phyloP scores from a whole-genome alignment of 495 filamentous ascomycete species.

The Lophium mytilinum region DNA sequence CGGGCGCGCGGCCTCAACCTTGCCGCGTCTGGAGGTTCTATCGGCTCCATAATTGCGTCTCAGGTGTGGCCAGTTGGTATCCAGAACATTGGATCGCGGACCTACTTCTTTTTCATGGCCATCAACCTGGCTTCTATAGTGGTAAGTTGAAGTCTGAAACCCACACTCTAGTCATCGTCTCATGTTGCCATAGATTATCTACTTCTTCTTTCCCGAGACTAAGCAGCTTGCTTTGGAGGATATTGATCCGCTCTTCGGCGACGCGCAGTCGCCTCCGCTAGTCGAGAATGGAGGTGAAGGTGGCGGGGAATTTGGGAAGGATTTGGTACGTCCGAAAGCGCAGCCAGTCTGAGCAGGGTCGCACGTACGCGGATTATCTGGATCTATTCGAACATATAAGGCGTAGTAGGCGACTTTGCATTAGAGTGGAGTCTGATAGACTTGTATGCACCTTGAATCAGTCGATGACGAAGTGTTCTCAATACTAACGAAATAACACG shows the following conservation, averaged over 20 bases:
- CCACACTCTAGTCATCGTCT: no score
- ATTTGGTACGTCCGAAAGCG: no score
- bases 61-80: slow-evolving; percentile 49
- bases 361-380: no score
- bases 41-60: slow-evolving; percentile 43
- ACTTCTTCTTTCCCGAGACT: slow-evolving; percentile 21
- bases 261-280: background rate
- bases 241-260: slow-evolving; percentile 21
- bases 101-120: slow-evolving; percentile 53
- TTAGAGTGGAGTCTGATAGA: no score
- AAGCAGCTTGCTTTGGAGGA: slow-evolving; percentile 16
- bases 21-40: slow-evolving; percentile 41
- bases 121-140: slow-evolving; percentile 45
- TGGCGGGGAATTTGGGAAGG: no score
- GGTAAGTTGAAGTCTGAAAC: slow-evolving; percentile 21
- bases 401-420: no score
- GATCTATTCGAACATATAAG: no score
- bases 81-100: slow-evolving; percentile 44
- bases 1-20: slow-evolving; percentile 46
- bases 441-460: no score
- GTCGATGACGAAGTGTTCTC: no score
- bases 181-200: background rate
- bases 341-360: no score
- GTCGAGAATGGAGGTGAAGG: no score
- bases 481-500: no score